phyloP scores from a whole-genome alignment of 768 basidiomycete species.

The Galerina sulciceps region DNA sequence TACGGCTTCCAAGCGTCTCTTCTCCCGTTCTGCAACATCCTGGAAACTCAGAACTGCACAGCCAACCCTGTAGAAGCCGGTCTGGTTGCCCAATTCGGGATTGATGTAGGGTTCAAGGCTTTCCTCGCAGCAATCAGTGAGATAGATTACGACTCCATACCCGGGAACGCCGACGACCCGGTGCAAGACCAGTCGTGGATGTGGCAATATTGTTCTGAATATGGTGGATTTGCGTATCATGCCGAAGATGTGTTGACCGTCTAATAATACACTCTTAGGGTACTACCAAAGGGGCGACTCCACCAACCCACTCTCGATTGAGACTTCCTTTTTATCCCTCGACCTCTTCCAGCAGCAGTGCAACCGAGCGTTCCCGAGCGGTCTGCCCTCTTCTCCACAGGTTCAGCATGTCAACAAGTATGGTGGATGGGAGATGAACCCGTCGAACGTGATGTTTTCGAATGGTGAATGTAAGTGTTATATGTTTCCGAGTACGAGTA shows the following conservation, averaged over 20 bases:
- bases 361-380: slow-evolving; percentile 41
- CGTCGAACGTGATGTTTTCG: slow-evolving; percentile 50
- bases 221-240: slow-evolving; percentile 32
- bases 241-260: background rate
- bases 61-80: slow-evolving; percentile 39
- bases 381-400: slow-evolving; percentile 42
- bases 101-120: slow-evolving; percentile 39
- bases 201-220: slow-evolving; percentile 59
- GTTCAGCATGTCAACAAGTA: slow-evolving; percentile 52
- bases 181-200: slow-evolving; percentile 51
- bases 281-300: slow-evolving; percentile 54
- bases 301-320: slow-evolving; percentile 47
- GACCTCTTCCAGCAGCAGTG: slow-evolving; percentile 50
- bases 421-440: slow-evolving; percentile 56
- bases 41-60: slow-evolving; percentile 50
- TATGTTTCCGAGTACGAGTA: background rate
- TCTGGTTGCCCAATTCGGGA: slow-evolving; percentile 35
- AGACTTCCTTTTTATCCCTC: slow-evolving; percentile 49
- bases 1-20: slow-evolving; percentile 49
- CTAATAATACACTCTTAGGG: slow-evolving; percentile 24
- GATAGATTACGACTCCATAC: slow-evolving; percentile 49
- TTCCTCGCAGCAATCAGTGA: slow-evolving; percentile 47
- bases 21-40: slow-evolving; percentile 50
- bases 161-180: slow-evolving; percentile 43
- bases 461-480: slow-evolving; percentile 50